Conservation (phyloP, 1,284 basidiomycete genomes). For the Cryptococcus sp. region DNA sequence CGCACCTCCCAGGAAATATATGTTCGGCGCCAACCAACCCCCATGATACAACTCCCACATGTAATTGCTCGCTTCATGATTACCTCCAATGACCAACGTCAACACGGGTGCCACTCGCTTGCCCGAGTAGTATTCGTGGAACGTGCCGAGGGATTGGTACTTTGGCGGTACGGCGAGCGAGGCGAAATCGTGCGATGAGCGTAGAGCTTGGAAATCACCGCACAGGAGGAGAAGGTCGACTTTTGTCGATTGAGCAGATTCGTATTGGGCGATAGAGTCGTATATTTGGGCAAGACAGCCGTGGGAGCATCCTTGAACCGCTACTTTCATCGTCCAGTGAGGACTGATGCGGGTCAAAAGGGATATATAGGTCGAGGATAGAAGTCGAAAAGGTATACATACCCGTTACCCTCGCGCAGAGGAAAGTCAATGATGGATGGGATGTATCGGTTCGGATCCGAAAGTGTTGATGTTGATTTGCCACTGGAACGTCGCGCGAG, state of each 20-base stretch:
- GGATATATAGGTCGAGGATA: too few relatives aligned
- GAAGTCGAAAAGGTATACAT: not conserved
- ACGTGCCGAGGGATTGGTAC: slow-evolving; percentile 76
- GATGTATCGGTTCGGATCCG: too few relatives aligned
- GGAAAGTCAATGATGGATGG: not conserved
- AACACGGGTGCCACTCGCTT: slow-evolving; percentile 73
- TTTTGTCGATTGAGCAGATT: slow-evolving; percentile 58
- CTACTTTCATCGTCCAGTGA: slow-evolving; percentile 57
- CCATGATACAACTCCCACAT: slow-evolving; percentile 97
- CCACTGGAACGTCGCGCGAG: too few relatives aligned
- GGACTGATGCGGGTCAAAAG: too few relatives aligned
- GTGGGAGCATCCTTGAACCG: slow-evolving; percentile 93
- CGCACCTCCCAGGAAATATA: slow-evolving; percentile 91
- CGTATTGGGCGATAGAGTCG: slow-evolving; percentile 61
- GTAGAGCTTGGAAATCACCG: slow-evolving; percentile 92
- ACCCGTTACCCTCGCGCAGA: too few relatives aligned
- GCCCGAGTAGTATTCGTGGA: slow-evolving; percentile 87
- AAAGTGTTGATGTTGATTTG: too few relatives aligned
- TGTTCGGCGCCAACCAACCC: slow-evolving; percentile 93
- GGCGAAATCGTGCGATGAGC: slow-evolving; percentile 78
- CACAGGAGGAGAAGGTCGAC: slow-evolving; percentile 78
- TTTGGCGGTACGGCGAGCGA: slow-evolving; percentile 89
- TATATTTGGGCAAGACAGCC: slow-evolving; percentile 85
- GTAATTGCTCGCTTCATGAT: slow-evolving; percentile 96
- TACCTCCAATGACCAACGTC: slow-evolving; percentile 94